A percentile compares a stretch with the other conserved stretches of the same genome.
phyloP scores from a whole-genome alignment of 805 yeast genomes.

The Tanozyma kutaoensis region DNA sequence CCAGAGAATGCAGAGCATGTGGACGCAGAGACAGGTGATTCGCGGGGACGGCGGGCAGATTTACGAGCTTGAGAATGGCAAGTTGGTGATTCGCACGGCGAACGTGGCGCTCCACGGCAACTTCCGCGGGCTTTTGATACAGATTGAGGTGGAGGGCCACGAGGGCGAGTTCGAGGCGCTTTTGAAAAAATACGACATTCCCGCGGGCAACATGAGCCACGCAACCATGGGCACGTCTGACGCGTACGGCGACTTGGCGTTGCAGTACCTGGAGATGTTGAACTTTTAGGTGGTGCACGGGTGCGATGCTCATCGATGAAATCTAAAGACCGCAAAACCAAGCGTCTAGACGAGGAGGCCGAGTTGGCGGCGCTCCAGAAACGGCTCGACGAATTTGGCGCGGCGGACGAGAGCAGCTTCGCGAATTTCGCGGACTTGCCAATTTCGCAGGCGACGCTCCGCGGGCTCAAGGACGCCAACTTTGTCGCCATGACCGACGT shows the following conservation, averaged over 20 bases:
- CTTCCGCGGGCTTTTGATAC: constrained; percentile 58
- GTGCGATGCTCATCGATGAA: too few relatives aligned
- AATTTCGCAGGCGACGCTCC: constrained; percentile 44
- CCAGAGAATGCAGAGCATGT: constrained; percentile 50
- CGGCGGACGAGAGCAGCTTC: constrained; percentile 13
- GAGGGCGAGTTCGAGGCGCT: constrained; percentile 12
- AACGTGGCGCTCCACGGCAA: constrained; percentile 65
- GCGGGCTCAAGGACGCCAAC: constrained; percentile 69
- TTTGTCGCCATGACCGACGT: constrained; percentile 76
- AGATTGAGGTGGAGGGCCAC: constrained; percentile 27
- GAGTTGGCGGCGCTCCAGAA: constrained; percentile 31
- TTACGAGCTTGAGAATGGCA: constrained; percentile 42
- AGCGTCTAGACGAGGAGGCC: constrained; percentile 18
- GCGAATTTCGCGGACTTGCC: constrained; percentile 70
- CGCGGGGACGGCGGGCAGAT: constrained; percentile 67
- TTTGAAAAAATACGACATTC: constrained; percentile 21
- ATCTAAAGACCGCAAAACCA: constrained; percentile 7
- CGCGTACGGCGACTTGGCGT: constrained; percentile 24
- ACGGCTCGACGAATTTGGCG: constrained; percentile 42
- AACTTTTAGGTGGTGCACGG: too few relatives aligned
- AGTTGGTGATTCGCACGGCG: constrained; percentile 45
- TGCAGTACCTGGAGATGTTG: constrained; percentile 27
- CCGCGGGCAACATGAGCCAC: constrained; percentile 22
- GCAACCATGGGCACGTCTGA: constrained; percentile 13
- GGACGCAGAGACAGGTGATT: constrained; percentile 57